A percentile compares a stretch with the other conserved stretches of the same genome.
These are phyloP conservation scores for Coffea canephora DNA, from an alignment of 257 asterid genomes.

Conservation along the genomic window DNA sequence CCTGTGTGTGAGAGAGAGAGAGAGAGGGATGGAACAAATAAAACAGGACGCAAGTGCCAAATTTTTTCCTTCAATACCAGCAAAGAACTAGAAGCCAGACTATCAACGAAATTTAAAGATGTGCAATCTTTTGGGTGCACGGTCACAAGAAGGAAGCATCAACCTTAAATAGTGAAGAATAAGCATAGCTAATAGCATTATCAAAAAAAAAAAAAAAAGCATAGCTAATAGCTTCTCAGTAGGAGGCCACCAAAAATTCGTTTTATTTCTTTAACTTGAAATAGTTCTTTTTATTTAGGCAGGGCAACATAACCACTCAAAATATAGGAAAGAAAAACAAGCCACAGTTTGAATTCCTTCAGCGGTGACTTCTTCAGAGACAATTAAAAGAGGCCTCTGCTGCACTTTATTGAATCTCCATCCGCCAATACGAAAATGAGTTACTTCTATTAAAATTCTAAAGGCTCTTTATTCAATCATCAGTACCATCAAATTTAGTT, in stretches of 20 bases:
- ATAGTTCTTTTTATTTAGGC: not conserved
- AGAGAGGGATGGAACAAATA: not conserved
- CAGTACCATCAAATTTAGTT: not conserved
- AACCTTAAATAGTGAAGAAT: not conserved
- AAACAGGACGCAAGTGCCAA: not conserved
- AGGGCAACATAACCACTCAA: not conserved
- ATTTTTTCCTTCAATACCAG: not conserved
- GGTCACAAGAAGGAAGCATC: not conserved
- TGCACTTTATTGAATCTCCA: not conserved
- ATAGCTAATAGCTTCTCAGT: not conserved
- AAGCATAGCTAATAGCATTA: not conserved
- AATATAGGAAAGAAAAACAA: not conserved
- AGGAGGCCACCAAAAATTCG: not conserved
- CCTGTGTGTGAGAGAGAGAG: not conserved
- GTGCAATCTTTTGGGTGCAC: not conserved
- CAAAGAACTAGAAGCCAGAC: not conserved
- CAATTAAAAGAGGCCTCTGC: not conserved
- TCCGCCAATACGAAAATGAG: not conserved
- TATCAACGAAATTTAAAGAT: not conserved
- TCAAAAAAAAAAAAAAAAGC: not conserved
- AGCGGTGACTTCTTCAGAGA: not conserved
- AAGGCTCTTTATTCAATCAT: not conserved
- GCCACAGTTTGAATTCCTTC: not conserved
- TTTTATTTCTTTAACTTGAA: no score
- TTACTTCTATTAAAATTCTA: constrained; percentile 1